phyloP scores from a whole-genome alignment of 257 asterid species.

The Solanum neorickii region DNA sequence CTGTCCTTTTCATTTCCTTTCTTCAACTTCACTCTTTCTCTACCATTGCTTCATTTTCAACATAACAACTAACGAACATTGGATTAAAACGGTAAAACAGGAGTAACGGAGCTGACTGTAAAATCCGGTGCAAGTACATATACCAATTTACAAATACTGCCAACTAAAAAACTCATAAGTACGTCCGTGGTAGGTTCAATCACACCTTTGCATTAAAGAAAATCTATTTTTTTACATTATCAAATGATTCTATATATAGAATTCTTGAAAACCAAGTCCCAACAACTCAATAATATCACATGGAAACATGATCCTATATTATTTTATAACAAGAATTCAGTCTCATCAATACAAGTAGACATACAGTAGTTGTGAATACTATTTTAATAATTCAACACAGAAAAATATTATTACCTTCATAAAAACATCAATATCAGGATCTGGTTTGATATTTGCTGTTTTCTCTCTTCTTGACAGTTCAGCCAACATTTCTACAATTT shows the following conservation, averaged over 20 bases:
- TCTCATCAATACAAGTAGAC: not conserved
- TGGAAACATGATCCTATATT: not conserved
- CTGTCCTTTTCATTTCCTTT: not conserved
- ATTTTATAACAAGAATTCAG: not conserved
- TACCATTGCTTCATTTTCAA: not conserved
- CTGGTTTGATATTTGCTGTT: conserved; percentile 27
- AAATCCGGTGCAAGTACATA: not conserved
- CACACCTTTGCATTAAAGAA: not conserved
- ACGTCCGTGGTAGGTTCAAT: not conserved
- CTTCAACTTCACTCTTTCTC: not conserved
- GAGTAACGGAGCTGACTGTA: not conserved
- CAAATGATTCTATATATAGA: not conserved
- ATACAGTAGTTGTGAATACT: not conserved
- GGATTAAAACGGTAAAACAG: not conserved
- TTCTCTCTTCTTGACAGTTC: conserved; percentile 35
- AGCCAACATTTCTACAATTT: conserved; percentile 18
- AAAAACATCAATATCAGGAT: conserved; percentile 28
- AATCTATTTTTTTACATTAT: not conserved
- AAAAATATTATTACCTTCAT: conserved; percentile 16
- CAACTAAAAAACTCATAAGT: not conserved
- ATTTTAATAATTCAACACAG: not conserved
- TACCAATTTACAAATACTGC: not conserved
- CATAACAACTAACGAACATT: not conserved
- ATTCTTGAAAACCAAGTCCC: not conserved
- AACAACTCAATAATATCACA: not conserved